A percentile compares a stretch with the other conserved stretches of the same genome.
phyloP scores from a whole-genome alignment of 768 basidiomycete species.

The Collybia nuda region DNA sequence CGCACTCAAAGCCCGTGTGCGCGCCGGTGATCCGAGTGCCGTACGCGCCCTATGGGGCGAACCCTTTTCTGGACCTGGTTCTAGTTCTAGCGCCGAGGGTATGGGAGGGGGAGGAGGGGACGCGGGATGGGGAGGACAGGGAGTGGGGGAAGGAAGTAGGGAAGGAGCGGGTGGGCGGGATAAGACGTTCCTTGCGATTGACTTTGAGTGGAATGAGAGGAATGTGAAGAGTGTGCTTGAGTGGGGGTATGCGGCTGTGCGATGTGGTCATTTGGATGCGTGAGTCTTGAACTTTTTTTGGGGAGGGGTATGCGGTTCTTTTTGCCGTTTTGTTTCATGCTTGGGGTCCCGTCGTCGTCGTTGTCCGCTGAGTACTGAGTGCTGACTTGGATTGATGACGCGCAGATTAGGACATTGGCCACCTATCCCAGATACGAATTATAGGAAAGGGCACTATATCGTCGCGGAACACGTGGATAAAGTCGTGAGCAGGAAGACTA shows the following conservation, averaged over 20 bases:
- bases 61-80: no score
- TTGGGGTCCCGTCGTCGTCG: no score
- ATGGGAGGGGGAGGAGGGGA: no score
- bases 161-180: no score
- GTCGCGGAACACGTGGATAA: constrained; percentile 70
- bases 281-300: no score
- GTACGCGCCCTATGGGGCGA: constrained; percentile 68
- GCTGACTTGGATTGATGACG: no score
- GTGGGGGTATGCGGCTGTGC: constrained; percentile 81
- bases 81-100: no score
- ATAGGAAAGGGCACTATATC: constrained; percentile 77
- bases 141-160: no score
- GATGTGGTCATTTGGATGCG: constrained; percentile 71
- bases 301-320: no score
- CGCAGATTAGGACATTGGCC: constrained; percentile 76
- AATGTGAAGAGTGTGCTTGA: constrained; percentile 69
- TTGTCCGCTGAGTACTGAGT: no score
- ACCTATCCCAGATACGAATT: constrained; percentile 72
- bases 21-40: constrained; percentile 63
- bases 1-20: constrained; percentile 63
- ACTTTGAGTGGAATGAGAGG: constrained; percentile 76
- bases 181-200: constrained; percentile 73
- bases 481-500: constrained; percentile 57
- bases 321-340: neutral
- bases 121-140: no score